These are phyloP conservation scores for Saksenaea oblongispora DNA, from an alignment of 371 early-diverging fungal genomes.

Conservation along the genomic window DNA sequence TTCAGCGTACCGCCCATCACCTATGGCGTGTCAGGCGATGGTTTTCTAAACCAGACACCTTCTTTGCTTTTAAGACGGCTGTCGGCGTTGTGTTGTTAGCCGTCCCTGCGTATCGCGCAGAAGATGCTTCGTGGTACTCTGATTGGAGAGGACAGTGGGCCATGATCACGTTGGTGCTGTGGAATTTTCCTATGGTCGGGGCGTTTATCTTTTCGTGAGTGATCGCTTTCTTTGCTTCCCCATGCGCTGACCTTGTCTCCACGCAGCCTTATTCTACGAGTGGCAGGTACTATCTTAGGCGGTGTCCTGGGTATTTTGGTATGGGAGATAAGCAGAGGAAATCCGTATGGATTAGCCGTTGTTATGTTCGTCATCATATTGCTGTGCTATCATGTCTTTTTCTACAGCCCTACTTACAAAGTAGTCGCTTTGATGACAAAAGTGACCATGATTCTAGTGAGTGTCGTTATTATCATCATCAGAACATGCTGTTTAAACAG, in stretches of 20 bases:
- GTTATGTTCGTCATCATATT: constrained; percentile 29
- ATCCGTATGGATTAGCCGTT: constrained; percentile 39
- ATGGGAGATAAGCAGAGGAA: constrained; percentile 47
- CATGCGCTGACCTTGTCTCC: no score
- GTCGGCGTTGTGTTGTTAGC: constrained; percentile 37
- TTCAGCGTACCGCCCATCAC: constrained; percentile 26
- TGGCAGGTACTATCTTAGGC: constrained; percentile 36
- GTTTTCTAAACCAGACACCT: constrained; percentile 24
- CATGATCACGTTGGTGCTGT: constrained; percentile 38
- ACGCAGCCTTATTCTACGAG: constrained; percentile 24
- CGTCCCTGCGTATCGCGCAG: constrained; percentile 29
- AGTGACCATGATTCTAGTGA: constrained; percentile 33
- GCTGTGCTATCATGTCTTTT: constrained; percentile 33
- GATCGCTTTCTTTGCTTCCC: neutral
- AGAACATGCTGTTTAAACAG: neutral
- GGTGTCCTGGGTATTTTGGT: constrained; percentile 38
- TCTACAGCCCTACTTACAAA: constrained; percentile 24
- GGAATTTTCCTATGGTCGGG: constrained; percentile 43
- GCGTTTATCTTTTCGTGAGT: constrained; percentile 39
- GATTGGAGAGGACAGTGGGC: constrained; percentile 50
- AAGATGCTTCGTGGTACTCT: constrained; percentile 32
- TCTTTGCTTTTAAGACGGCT: constrained; percentile 42
- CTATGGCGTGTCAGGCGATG: constrained; percentile 13
- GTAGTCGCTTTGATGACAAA: constrained; percentile 30
- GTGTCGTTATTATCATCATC: neutral